Conservation (phyloP, 2,329 filamentous ascomycete species). For the Byssochlamys sp. region DNA sequence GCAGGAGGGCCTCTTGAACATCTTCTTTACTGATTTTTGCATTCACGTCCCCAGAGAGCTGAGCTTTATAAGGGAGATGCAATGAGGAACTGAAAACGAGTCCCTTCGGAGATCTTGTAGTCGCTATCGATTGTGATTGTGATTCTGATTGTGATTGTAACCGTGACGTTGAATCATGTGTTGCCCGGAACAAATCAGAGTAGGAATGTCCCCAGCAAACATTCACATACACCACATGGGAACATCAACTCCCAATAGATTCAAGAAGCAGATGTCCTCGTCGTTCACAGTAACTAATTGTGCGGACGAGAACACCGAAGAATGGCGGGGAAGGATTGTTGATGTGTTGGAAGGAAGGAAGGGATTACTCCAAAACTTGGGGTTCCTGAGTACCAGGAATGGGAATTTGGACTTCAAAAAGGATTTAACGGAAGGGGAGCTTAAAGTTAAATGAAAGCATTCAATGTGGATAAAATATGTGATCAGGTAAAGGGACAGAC, state of each 20-base stretch:
- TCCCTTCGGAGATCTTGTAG: not conserved
- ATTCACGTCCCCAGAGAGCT: not conserved
- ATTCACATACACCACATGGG: not conserved
- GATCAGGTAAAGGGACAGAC: constrained; percentile 22
- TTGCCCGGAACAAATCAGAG: not conserved
- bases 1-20: constrained; percentile 27
- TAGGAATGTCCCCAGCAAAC: not conserved
- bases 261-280: not conserved
- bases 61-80: not conserved
- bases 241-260: not conserved
- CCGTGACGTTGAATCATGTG: not conserved
- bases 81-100: not conserved
- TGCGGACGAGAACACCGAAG: not conserved
- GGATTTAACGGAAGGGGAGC: constrained; percentile 11
- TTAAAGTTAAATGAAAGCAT: constrained; percentile 19
- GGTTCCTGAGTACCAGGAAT: constrained; percentile 6
- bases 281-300: not conserved
- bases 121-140: not conserved
- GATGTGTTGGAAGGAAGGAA: constrained; percentile 7
- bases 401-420: constrained; percentile 4
- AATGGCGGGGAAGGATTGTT: not conserved
- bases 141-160: not conserved
- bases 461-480: constrained; percentile 25
- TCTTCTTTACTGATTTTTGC: constrained; percentile 12
- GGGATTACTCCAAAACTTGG: constrained; percentile 4